Base-by-base conservation (phyloP, 805 yeast species). In the Zygotorulaspora sp. region DNA sequence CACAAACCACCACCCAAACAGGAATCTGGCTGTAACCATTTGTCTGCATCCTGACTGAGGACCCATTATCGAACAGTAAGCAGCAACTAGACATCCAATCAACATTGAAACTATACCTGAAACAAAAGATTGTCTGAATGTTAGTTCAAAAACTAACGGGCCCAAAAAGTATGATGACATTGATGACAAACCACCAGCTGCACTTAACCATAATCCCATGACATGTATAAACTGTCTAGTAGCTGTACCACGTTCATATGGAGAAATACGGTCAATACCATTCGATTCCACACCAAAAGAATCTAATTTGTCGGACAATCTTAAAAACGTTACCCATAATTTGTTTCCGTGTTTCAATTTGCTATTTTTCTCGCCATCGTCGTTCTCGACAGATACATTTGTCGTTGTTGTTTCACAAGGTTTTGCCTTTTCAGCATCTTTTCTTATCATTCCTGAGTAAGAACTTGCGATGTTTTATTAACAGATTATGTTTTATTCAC, bases 11-110 rank as follows among this genome's bases (percentile, higher is more conserved):
- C 89, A 81, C 1, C 96, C 96, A 57, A 86, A 87, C 32, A 85
- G 65, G 49, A 72, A 85, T 45, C 95, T 69, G 1, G 88, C 81
- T 15, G 84, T 72, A 7, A 86, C 89, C 88, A 87, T 83, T 55
- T 87, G 95, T 52, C 96, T 70, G 45, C 92, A 75, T 0, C 96
- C 96, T 0, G 95, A 83, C 41, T 87, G 70, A 1, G 96, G 95
- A 2, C 96, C 96, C 87, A 87, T 78, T 4, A 78, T 72, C 4
- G 94, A 72, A 57, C 92, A 84, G 55, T 84, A 85, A 0, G 86
- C 92, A 2, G 95, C 95, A 18, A 85, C 66, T 5, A 72, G 57
- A 53, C 92, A 80, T 0, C 96, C 96, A 2, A 83, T 49, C 20
- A 76, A 58, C 41, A 75, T 74, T 1, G 86, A 86, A 4, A 78